Evolutionary conservation across 805 yeast genomes (phyloP), one percentile per base, ranked within the genome.

Genomic region (Yamadazyma insecticola): DNA sequence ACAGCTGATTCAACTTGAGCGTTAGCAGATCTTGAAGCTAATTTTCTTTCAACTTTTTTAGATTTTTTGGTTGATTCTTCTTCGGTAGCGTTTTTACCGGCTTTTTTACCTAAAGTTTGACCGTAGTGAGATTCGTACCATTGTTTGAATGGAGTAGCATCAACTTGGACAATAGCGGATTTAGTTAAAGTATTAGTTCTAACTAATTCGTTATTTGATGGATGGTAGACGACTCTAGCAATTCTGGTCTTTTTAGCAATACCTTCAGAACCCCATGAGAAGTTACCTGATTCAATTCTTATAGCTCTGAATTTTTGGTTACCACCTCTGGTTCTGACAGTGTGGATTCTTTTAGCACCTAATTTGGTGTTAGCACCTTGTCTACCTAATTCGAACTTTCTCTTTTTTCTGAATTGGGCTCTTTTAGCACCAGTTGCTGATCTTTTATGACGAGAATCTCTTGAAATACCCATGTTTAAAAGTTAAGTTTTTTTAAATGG

Each of bases 371-470:
- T 88, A 66, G 98, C 95, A 60, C 96, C 81, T 79, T 92, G 98
- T 77, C 98, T 92, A 60, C 98, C 98, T 71, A 85, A 81, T 78
- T 90, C 98, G 68, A 92, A 90, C 94, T 90, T 92, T 81, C 98
- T 81, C 96, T 90, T 90, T 90, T 90, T 90, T 87, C 97, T 90
- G 95, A 81, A 86, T 75, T 88, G 95, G 73, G 97, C 97, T 76
- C 97, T 88, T 76, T 88, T 89, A 70, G 98, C 98, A 84, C 98
- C 98, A 67, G 98, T 89, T 73, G 94, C 95, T 62, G 97, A 75
- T 76, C 98, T 94, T 86, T 90, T 90, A 89, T 92, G 98, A 78
- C 97, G 96, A 73, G 98, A 90, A 81, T 92, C 97, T 81, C 98
- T 90, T 74, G 97, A 88, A 84, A 90, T 90, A 89, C 98, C 97